phyloP scores from a whole-genome alignment of 1,139 yeast species.

The Sugiyamaella neomexicana region DNA sequence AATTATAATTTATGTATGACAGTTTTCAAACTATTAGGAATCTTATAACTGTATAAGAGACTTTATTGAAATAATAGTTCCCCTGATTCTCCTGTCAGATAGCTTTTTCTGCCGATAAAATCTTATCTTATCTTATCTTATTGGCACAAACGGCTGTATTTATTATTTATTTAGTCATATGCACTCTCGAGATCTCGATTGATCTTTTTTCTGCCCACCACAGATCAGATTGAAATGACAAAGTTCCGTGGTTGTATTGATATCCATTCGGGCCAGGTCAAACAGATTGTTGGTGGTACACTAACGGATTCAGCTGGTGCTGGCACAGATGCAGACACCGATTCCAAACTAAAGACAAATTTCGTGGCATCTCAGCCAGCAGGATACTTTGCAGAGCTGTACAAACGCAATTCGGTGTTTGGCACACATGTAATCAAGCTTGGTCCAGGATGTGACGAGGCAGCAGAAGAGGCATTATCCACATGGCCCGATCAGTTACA shows the following conservation, averaged over 20 bases:
- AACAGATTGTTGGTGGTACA: constrained; percentile 96
- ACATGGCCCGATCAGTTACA: constrained; percentile 78
- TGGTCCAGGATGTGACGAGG: constrained; percentile 80
- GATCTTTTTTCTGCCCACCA: background rate
- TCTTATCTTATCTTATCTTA: background rate
- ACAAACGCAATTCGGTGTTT: constrained; percentile 52
- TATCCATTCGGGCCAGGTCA: constrained; percentile 90
- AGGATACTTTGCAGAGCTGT: constrained; percentile 72
- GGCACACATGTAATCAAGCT: constrained; percentile 95
- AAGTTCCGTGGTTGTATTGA: constrained; percentile 92
- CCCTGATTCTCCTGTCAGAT: too few relatives aligned
- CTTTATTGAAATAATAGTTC: too few relatives aligned
- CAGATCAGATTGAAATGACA: constrained; percentile 57
- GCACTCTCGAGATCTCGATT: background rate
- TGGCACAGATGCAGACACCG: constrained; percentile 20
- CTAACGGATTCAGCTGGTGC: constrained; percentile 48
- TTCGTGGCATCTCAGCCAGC: constrained; percentile 79
- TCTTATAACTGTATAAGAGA: too few relatives aligned
- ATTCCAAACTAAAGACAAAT: constrained; percentile 59
- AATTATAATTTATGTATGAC: too few relatives aligned
- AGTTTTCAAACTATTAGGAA: too few relatives aligned
- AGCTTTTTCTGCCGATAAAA: too few relatives aligned
- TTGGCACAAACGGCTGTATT: background rate
- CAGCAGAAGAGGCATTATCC: constrained; percentile 71
- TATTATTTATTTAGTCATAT: background rate